A percentile compares a stretch with the other conserved stretches of the same genome.
These are phyloP conservation scores for Solanum paucissectum DNA, from an alignment of 257 asterid species.

Conservation along the genomic window DNA sequence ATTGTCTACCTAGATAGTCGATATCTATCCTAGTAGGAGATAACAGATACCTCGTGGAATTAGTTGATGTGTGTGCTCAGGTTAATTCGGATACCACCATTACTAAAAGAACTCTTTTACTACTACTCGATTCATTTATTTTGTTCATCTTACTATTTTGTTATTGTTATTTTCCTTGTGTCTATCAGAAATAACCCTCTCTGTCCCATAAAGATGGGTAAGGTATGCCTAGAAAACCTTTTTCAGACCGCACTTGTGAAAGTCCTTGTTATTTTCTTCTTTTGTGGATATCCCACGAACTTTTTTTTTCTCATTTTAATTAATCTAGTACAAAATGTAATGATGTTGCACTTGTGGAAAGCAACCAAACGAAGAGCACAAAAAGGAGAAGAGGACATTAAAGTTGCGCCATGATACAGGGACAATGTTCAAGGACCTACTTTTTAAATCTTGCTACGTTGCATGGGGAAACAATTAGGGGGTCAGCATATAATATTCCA, in stretches of 20 bases:
- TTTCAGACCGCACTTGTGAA: not conserved
- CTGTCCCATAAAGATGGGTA: not conserved
- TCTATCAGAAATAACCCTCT: not conserved
- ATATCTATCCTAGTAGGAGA: not conserved
- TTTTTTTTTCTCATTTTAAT: not conserved
- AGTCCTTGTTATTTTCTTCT: not conserved
- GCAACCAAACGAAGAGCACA: conserved; percentile 27
- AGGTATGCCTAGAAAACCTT: not conserved
- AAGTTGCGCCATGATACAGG: conserved; percentile 13
- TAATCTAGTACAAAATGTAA: not conserved
- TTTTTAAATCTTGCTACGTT: conserved; percentile 7
- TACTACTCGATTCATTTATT: not conserved
- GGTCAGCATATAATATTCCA: conserved; percentile 28
- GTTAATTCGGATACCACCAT: not conserved
- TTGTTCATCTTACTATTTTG: not conserved
- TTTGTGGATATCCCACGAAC: not conserved
- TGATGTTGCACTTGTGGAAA: conserved; percentile 14
- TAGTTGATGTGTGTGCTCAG: not conserved
- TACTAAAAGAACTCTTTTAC: not conserved
- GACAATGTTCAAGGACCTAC: conserved; percentile 21
- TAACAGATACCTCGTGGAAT: not conserved
- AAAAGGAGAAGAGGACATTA: conserved; percentile 12
- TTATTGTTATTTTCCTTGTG: not conserved
- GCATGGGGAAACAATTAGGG: conserved; percentile 3
- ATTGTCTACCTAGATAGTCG: no score